Conservation (phyloP, 495 filamentous ascomycete species). For the Podospora conica region DNA sequence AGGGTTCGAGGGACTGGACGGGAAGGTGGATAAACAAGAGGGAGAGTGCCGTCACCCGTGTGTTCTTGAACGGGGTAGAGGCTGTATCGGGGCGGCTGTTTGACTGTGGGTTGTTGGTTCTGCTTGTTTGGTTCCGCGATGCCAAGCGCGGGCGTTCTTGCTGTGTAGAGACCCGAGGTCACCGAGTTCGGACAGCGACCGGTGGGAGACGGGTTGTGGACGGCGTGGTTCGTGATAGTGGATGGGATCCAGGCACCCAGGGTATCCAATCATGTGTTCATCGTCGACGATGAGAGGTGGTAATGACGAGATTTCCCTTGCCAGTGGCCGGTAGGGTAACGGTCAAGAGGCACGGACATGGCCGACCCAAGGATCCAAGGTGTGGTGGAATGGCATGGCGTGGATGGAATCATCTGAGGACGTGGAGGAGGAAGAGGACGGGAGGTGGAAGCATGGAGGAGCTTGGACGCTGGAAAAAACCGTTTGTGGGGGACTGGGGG, state of each 20-base stretch:
- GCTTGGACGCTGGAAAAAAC: background rate
- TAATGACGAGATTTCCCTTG: background rate
- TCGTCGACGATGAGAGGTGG: background rate
- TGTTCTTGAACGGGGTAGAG: background rate
- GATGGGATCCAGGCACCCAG: no score
- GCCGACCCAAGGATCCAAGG: background rate
- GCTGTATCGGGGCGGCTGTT: background rate
- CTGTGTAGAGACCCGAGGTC: background rate
- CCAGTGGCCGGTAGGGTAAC: background rate
- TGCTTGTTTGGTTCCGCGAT: background rate
- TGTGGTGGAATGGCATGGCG: background rate
- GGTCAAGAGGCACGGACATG: background rate
- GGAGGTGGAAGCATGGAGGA: no score
- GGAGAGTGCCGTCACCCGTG: background rate
- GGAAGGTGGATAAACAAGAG: constrained; percentile 3
- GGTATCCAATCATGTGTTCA: background rate
- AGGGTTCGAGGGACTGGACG: background rate
- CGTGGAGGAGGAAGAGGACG: background rate
- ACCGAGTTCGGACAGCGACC: background rate
- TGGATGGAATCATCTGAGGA: background rate
- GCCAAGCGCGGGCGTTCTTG: background rate
- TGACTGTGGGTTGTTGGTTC: background rate
- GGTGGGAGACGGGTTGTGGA: background rate
- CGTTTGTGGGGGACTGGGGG: background rate
- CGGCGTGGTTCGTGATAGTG: background rate